Evolutionary conservation across 768 basidiomycete genomes (phyloP).

Genomic region (Phaeotremella skinneri): DNA sequence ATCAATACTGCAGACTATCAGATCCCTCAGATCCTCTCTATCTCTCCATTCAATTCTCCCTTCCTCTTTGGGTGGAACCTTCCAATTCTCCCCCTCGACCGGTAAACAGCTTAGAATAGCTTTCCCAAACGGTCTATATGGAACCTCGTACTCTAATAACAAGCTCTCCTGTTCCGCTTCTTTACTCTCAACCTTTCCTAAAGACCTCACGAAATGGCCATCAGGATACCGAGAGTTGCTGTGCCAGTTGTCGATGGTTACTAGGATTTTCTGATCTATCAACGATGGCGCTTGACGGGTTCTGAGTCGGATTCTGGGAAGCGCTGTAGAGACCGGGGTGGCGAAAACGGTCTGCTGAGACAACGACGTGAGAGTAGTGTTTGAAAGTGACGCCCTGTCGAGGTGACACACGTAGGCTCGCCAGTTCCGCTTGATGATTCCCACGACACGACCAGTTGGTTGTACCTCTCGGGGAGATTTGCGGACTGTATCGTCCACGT

Average conservation of each 20-base stretch:
- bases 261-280: constrained; percentile 89
- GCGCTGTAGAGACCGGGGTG: constrained; percentile 81
- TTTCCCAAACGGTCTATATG: constrained; percentile 93
- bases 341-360: constrained; percentile 86
- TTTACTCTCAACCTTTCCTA: constrained; percentile 88
- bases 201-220: constrained; percentile 89
- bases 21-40: constrained; percentile 77
- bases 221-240: constrained; percentile 85
- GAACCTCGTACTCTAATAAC: constrained; percentile 89
- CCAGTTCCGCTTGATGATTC: constrained; percentile 94
- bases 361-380: constrained; percentile 67
- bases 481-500: constrained; percentile 40
- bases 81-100: constrained; percentile 82
- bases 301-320: constrained; percentile 89
- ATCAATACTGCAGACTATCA: constrained; percentile 94
- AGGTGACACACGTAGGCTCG: constrained; percentile 93
- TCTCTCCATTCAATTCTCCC: constrained; percentile 67
- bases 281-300: constrained; percentile 90
- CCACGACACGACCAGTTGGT: constrained; percentile 88
- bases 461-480: constrained; percentile 61
- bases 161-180: constrained; percentile 95
- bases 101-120: constrained; percentile 91
- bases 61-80: constrained; percentile 73
- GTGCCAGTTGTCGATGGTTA: constrained; percentile 92
- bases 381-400: constrained; percentile 80